phyloP scores from a whole-genome alignment of 805 yeast genomes.

The Monosporozyma servazzii region DNA sequence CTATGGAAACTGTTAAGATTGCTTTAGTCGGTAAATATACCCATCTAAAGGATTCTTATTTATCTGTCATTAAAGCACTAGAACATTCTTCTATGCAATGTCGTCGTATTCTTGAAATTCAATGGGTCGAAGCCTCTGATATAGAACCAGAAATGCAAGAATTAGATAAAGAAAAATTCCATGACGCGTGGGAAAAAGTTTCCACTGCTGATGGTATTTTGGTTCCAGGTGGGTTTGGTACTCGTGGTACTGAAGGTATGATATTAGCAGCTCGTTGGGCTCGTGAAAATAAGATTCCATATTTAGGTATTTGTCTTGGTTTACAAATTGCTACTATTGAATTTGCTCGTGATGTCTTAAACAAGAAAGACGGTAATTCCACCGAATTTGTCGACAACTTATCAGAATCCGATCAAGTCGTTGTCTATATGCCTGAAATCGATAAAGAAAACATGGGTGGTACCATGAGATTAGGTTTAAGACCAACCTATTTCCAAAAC shows the following conservation, averaged over 20 bases:
- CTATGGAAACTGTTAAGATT: slow-evolving; percentile 80
- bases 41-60: slow-evolving; percentile 85
- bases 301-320: slow-evolving; percentile 94
- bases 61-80: slow-evolving; percentile 88
- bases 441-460: slow-evolving; percentile 95
- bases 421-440: slow-evolving; percentile 97
- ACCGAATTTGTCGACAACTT: slow-evolving; percentile 69
- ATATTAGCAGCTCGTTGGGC: slow-evolving; percentile 95
- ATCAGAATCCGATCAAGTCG: slow-evolving; percentile 54
- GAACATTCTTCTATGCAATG: slow-evolving; percentile 94
- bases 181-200: slow-evolving; percentile 89
- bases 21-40: slow-evolving; percentile 98
- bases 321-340: slow-evolving; percentile 96
- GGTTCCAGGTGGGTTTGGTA: slow-evolving; percentile 98
- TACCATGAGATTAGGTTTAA: slow-evolving; percentile 95
- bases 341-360: slow-evolving; percentile 72
- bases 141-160: slow-evolving; percentile 66
- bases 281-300: slow-evolving; percentile 90
- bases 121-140: slow-evolving; percentile 93
- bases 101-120: slow-evolving; percentile 71
- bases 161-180: slow-evolving; percentile 64
- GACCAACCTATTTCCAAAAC: slow-evolving; percentile 73
- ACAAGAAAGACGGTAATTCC: slow-evolving; percentile 59
- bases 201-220: slow-evolving; percentile 93
- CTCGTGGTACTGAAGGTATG: slow-evolving; percentile 98